phyloP scores from a whole-genome alignment of 2,329 filamentous ascomycete genomes.

The Cladosporium sp. region DNA sequence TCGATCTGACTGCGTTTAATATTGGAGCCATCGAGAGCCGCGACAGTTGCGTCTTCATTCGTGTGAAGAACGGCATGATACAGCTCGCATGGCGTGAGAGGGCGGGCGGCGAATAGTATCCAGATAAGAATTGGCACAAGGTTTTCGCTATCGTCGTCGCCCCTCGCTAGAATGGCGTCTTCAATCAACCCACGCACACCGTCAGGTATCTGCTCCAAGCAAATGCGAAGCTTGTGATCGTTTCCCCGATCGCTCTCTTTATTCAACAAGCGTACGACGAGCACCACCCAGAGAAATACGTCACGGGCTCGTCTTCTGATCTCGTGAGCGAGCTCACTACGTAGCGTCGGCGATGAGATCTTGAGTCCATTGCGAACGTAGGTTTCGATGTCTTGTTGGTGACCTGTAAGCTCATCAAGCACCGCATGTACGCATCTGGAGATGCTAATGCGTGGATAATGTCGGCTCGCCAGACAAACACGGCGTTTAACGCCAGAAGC shows the following conservation, averaged over 20 bases:
- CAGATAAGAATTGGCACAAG: constrained; percentile 46
- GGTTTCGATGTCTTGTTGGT: no score
- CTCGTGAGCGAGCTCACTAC: constrained; percentile 6
- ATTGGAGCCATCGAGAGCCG: background rate
- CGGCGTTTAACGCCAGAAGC: no score
- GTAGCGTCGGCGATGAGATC: no score
- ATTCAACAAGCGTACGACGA: constrained; percentile 9
- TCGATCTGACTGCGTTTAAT: constrained; percentile 25
- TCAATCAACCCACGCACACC: constrained; percentile 3
- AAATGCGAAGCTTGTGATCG: background rate
- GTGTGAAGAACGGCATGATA: constrained; percentile 40
- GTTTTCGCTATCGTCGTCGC: background rate
- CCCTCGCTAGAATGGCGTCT: constrained; percentile 1
- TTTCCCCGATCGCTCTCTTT: constrained; percentile 9
- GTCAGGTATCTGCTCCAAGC: constrained; percentile 2
- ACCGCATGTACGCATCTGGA: no score
- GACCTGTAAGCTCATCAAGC: no score
- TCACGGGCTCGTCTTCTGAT: background rate
- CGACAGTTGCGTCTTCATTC: background rate
- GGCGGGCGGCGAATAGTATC: constrained; percentile 48
- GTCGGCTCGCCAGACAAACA: no score
- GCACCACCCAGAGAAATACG: constrained; percentile 14
- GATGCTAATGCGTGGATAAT: no score
- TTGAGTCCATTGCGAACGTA: no score
- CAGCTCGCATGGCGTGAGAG: constrained; percentile 43